Conservation (phyloP, 208 protist genomes). For the Trichomonas tenax region DNA sequence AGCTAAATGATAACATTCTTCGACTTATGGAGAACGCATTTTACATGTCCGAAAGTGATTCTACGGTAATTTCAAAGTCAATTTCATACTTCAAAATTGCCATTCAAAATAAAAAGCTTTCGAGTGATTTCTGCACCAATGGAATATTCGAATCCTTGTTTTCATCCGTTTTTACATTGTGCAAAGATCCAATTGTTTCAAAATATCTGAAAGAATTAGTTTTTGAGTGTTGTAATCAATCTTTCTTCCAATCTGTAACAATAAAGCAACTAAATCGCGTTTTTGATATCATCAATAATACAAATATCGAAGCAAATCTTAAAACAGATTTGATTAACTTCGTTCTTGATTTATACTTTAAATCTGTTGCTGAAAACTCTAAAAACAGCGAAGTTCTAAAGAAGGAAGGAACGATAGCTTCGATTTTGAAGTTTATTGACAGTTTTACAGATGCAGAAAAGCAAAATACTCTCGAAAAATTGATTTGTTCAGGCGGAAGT, state of each 20-base stretch:
- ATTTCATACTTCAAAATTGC: background rate
- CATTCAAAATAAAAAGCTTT: background rate
- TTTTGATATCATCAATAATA: background rate
- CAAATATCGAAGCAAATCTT: background rate
- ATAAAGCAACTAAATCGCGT: background rate
- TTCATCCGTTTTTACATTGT: background rate
- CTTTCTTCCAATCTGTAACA: background rate
- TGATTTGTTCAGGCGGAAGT: background rate
- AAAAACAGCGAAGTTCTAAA: background rate
- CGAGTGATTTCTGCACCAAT: background rate
- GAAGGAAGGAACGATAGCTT: background rate
- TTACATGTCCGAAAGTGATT: background rate
- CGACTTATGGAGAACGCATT: background rate
- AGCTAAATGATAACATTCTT: background rate
- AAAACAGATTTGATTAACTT: background rate
- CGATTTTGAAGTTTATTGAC: background rate
- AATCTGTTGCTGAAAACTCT: background rate
- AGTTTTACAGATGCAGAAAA: background rate
- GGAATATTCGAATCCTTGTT: background rate
- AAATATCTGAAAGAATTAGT: background rate
- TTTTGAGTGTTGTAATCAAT: background rate
- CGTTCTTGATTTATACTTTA: background rate
- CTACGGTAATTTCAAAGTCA: background rate
- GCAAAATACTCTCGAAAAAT: background rate
- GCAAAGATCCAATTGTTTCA: background rate